Evolutionary conservation across 2,329 filamentous ascomycete genomes (phyloP), one percentile per base, ranked within the genome.

Genomic region (Clarireedia paspali): DNA sequence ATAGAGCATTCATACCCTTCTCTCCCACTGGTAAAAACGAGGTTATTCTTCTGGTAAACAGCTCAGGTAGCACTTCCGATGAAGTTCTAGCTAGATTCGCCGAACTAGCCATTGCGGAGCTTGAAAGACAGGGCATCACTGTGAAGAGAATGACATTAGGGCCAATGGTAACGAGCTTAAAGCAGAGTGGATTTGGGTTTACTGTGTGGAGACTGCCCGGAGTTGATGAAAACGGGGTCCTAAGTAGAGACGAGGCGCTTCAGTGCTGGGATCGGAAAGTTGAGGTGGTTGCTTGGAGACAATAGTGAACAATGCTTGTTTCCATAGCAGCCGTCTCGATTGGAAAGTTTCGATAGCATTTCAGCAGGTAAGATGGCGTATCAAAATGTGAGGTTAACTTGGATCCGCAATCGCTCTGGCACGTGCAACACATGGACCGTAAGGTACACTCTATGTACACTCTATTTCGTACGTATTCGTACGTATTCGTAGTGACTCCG

Each of bases 61-160:
- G 62, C 40, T 59, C 61, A 14, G 64, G 63, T 24, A 63, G 60
- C 44, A 66, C 64, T 6, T 61, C 59, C 5, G 62, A 66, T 42
- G 63, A 66, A 49, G 62, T 66, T 0, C 60, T 66, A 14, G 64
- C 61, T 24, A 26, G 57, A 2, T 65, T 65, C 47, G 62, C 64
- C 5, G 63, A 65, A 48, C 44, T 66, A 10, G 64, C 64, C 1
- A 62, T 65, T 49, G 56, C 52, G 15, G 63, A 66, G 47, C 34
- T 66, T 17, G 57, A 59, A 20, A 57, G 45, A 4, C 59, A 57
- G 20, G 58, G 55, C 0, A 63, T 64, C 40, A 55, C n/a, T 10
- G 60, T 64, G 5, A 51, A 23, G 42, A 57, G 63, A 46, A 54
- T 64, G 56, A 64, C 39, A 58, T 15, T 49, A 63, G 24, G 24